These are phyloP conservation scores for Spongiforma sp. DNA, from an alignment of 1,284 basidiomycete species.

Conservation along the genomic window DNA sequence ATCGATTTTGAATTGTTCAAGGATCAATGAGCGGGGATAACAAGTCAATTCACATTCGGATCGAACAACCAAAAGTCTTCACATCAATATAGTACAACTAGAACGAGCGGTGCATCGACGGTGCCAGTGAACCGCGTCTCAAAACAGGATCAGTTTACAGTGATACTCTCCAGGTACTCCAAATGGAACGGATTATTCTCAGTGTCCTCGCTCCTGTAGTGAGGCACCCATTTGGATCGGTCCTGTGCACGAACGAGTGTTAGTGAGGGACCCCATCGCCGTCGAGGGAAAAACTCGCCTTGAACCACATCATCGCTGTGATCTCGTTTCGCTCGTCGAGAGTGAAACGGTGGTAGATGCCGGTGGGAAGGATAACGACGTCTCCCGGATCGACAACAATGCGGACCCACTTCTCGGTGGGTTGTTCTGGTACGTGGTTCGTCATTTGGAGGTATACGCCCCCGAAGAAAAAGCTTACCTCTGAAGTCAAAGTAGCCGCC, in stretches of 20 bases:
- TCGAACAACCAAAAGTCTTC: too few relatives aligned
- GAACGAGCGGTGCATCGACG: too few relatives aligned
- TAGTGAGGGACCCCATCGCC: not conserved
- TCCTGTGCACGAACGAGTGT: conserved; percentile 52
- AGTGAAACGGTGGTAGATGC: conserved; percentile 89
- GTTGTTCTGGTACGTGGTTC: conserved; percentile 49
- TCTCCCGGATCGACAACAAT: conserved; percentile 73
- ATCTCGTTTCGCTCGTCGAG: conserved; percentile 73
- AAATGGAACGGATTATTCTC: conserved; percentile 69
- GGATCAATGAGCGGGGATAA: too few relatives aligned
- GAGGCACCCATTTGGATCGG: conserved; percentile 85
- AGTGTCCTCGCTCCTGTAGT: conserved; percentile 66
- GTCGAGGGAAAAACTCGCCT: conserved; percentile 47
- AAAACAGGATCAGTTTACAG: conserved; percentile 38
- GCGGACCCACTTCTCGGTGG: conserved; percentile 75
- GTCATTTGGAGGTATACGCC: too few relatives aligned
- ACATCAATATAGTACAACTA: too few relatives aligned
- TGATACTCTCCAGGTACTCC: conserved; percentile 59
- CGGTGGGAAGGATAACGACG: conserved; percentile 74
- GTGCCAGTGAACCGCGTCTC: too few relatives aligned
- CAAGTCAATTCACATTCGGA: too few relatives aligned
- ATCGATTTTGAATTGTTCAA: too few relatives aligned
- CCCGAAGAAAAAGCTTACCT: conserved; percentile 50
- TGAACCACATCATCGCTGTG: conserved; percentile 79
- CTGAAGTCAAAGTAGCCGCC: conserved; percentile 88